phyloP scores from a whole-genome alignment of 805 yeast genomes.

The Myxozyma mucilagina region DNA sequence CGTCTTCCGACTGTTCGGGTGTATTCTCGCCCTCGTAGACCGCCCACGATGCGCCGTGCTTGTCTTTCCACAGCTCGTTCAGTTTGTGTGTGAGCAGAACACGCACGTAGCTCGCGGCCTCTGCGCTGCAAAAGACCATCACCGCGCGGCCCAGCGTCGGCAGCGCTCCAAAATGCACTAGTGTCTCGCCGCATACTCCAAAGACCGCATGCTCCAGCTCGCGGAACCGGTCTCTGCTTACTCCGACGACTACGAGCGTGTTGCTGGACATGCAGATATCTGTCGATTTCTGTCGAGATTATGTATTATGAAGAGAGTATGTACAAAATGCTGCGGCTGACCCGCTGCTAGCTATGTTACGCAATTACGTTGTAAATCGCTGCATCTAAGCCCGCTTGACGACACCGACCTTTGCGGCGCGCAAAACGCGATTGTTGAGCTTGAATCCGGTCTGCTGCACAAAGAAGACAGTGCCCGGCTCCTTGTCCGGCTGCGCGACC shows the following conservation, averaged over 20 bases:
- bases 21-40: background rate
- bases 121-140: constrained; percentile 13
- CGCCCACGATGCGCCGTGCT: background rate
- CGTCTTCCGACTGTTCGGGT: no score
- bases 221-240: background rate
- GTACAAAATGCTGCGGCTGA: background rate
- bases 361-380: no score
- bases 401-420: constrained; percentile 96
- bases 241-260: background rate
- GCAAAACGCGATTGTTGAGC: constrained; percentile 79
- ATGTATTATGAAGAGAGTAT: no score
- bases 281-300: no score
- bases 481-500: constrained; percentile 80
- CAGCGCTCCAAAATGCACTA: constrained; percentile 28
- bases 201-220: background rate
- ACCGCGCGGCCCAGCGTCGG: constrained; percentile 26
- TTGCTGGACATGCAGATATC: no score
- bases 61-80: background rate
- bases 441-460: constrained; percentile 91
- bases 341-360: no score
- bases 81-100: no score
- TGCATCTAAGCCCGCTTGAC: constrained; percentile 54
- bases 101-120: constrained; percentile 18
- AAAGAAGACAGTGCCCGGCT: constrained; percentile 88
- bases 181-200: background rate